Base-by-base conservation (phyloP, 768 basidiomycete species). In the Russula dissimulans region DNA sequence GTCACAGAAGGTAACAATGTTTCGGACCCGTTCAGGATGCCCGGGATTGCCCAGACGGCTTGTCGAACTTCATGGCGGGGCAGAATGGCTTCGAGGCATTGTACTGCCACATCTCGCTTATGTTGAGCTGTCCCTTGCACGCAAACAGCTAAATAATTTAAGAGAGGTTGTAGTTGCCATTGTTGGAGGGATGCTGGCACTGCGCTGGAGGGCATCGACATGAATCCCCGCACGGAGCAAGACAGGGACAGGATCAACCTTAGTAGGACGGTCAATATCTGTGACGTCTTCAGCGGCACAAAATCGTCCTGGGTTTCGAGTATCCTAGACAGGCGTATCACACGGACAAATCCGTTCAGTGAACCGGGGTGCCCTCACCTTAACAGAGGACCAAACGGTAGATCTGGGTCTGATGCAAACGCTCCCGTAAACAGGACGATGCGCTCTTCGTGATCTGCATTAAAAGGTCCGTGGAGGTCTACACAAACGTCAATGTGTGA, bases 251-350 rank as follows among this genome's bases (percentile, higher is more conserved):
- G n/a, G 29, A 70, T 76, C 32, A 46, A 87, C 87, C 88, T 85
- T 41, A 95, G 80, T 26, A 97, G 79, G 38, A 95, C 79, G 1
- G 94, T 92, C 47, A 97, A 76, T 64, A 98, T 88, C 68, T 95
- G 89, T 0, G 88, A 80, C 11, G 88, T 79, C 69, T 95, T 97
- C 59, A 97, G 78, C 68, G 95, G 91, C n/a, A 91, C 86, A 65
- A 97, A 97, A 70, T 98, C 95, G 70, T 98, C 97, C 66, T 86
- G 86, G 12, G 87, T 82, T 42, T 90, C 87, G 49, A 97, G 75
- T 38, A 86, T 83, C 67, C 91, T 95, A 57, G 39, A 26, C 38
- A 29, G 49, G 31, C 69, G 43, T 26, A 72, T 62, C 43, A 61
- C 38, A 39, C 15, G n/a, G 18, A 3, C n/a, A 18, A 26, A 15